Evolutionary conservation across 2,329 filamentous ascomycete genomes (phyloP).

Genomic region (Laburnicola sp.): DNA sequence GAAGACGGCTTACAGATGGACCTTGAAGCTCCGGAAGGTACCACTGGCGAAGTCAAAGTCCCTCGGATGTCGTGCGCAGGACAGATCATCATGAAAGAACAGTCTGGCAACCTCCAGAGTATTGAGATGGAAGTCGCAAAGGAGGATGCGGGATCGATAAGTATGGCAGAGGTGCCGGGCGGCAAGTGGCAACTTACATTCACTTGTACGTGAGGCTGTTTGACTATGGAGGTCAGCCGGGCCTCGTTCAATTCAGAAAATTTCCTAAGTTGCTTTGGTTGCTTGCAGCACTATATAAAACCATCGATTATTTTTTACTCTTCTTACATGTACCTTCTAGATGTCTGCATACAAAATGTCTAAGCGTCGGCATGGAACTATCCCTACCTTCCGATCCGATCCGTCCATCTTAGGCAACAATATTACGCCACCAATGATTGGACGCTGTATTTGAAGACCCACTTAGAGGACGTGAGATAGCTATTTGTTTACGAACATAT

Average conservation of each 20-base stretch:
- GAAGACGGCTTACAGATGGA: conserved; percentile 24
- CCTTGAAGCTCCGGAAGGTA: conserved; percentile 37
- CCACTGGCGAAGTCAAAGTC: conserved; percentile 33
- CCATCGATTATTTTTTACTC: not conserved
- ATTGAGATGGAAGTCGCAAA: conserved; percentile 20
- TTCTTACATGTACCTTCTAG: not conserved
- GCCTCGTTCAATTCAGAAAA: too few relatives aligned
- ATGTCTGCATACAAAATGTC: not conserved
- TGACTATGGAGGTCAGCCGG: not conserved
- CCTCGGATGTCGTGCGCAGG: conserved; percentile 27
- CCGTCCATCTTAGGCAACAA: not conserved
- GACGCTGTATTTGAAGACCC: not conserved
- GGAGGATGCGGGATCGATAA: conserved; percentile 18
- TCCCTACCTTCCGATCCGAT: not conserved
- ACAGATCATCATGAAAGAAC: conserved; percentile 22
- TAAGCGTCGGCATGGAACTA: not conserved
- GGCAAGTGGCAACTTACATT: conserved; percentile 29
- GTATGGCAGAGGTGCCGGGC: conserved; percentile 21
- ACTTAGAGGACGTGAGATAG: too few relatives aligned
- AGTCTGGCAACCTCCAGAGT: conserved; percentile 20
- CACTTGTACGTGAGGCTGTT: conserved; percentile 9
- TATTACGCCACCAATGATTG: not conserved
- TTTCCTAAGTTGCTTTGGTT: too few relatives aligned
- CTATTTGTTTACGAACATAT: too few relatives aligned
- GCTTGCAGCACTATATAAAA: too few relatives aligned